Conservation (phyloP, 345 rosid species). For the Viola odorata region DNA sequence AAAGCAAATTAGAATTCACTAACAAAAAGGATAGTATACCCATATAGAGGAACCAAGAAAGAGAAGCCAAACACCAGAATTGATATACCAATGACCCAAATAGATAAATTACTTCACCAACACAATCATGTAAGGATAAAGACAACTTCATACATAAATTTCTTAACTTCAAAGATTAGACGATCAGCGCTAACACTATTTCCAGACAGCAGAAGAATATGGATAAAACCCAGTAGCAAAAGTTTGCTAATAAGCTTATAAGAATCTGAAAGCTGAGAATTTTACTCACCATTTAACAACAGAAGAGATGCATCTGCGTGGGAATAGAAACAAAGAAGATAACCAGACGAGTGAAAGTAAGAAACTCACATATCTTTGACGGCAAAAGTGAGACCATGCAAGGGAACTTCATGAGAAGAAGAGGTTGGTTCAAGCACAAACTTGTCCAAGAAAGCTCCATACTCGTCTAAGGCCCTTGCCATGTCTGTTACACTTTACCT, state of each 20-base stretch:
- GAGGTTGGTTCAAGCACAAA: conserved; percentile 42
- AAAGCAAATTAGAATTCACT: neutral
- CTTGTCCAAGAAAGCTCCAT: conserved; percentile 85
- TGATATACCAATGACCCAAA: neutral
- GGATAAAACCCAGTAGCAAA: conserved; percentile 4
- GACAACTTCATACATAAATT: no score
- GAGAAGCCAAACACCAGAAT: neutral
- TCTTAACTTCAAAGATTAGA: no score
- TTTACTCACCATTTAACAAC: neutral
- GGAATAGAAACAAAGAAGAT: neutral
- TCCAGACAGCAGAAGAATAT: neutral
- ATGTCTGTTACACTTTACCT: conserved; percentile 15
- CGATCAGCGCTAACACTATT: no score
- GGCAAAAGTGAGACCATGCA: conserved; percentile 67
- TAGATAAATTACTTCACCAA: no score
- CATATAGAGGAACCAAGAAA: neutral
- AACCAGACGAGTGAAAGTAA: neutral
- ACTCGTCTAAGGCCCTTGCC: conserved; percentile 46
- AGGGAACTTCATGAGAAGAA: conserved; percentile 44
- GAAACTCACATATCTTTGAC: conserved; percentile 77
- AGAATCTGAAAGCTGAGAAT: no score
- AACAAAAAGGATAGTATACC: no score
- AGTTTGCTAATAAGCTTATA: conserved; percentile 2
- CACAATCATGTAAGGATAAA: no score
- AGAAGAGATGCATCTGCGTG: neutral